A percentile compares a stretch with the other conserved stretches of the same genome.
Evolutionary conservation across 1,139 yeast genomes (phyloP).

Genomic region (Pichia sp.): DNA sequence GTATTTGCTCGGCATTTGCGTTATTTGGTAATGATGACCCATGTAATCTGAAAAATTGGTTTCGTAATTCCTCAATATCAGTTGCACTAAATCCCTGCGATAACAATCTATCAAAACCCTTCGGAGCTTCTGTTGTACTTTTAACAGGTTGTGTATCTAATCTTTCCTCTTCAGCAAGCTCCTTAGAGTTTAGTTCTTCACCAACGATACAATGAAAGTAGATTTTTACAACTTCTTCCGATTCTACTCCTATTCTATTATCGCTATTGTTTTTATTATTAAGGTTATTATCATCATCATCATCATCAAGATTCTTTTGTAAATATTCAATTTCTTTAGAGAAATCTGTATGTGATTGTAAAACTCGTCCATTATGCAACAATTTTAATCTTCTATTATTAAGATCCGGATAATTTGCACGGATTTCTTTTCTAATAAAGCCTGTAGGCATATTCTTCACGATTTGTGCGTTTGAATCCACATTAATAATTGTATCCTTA

Average conservation of each 20-base stretch:
- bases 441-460: slow-evolving; percentile 35
- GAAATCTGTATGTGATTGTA: slow-evolving; percentile 55
- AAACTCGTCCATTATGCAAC: slow-evolving; percentile 67
- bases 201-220: slow-evolving; percentile 83
- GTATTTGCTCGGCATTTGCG: slow-evolving; percentile 32
- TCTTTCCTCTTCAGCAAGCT: slow-evolving; percentile 56
- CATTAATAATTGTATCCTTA: slow-evolving; percentile 36
- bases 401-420: slow-evolving; percentile 33
- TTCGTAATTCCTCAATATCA: slow-evolving; percentile 65
- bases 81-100: slow-evolving; percentile 77
- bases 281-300: slow-evolving; percentile 10
- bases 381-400: slow-evolving; percentile 55
- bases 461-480: slow-evolving; percentile 20
- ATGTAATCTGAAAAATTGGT: slow-evolving; percentile 67
- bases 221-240: slow-evolving; percentile 24
- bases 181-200: slow-evolving; percentile 52
- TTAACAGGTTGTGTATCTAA: slow-evolving; percentile 48
- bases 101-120: slow-evolving; percentile 79
- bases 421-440: slow-evolving; percentile 40
- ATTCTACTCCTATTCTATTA: too few species aligned
- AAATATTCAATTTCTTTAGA: slow-evolving; percentile 39
- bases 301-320: slow-evolving; percentile 4
- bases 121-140: slow-evolving; percentile 61
- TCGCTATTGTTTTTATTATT: not conserved
- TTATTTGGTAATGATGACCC: slow-evolving; percentile 36